Conservation (phyloP, 352 stramenopile species). For the Globisporangium solare region DNA sequence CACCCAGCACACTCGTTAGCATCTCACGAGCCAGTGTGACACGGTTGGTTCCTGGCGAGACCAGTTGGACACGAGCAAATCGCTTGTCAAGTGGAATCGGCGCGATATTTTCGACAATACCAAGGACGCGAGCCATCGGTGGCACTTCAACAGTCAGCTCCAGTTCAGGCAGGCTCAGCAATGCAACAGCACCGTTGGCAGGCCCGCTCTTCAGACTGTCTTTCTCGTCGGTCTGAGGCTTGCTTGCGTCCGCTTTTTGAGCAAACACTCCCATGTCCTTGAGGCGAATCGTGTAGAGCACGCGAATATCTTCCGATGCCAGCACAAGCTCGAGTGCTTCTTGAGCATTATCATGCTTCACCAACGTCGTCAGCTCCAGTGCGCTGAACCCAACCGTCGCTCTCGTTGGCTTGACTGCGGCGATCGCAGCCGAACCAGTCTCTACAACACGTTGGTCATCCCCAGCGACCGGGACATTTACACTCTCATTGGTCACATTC, state of each 20-base stretch:
- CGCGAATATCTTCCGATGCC: conserved; percentile 42
- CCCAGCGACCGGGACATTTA: conserved; percentile 17
- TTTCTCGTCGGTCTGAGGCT: conserved; percentile 11
- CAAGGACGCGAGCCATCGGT: conserved; percentile 47
- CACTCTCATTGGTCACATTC: conserved; percentile 24
- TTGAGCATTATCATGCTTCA: conserved; percentile 38
- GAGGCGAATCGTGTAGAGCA: conserved; percentile 43
- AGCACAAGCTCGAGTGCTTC: conserved; percentile 46
- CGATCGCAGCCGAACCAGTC: background rate
- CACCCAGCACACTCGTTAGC: conserved; percentile 38
- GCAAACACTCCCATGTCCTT: conserved; percentile 46
- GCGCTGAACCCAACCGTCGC: conserved; percentile 28
- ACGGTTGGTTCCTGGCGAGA: conserved; percentile 29
- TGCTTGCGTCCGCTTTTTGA: conserved; percentile 18
- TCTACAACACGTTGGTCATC: conserved; percentile 12
- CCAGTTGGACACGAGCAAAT: conserved; percentile 33
- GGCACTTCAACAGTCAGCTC: conserved; percentile 47
- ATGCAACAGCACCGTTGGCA: conserved; percentile 16
- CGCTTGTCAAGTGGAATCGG: conserved; percentile 45
- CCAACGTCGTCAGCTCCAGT: conserved; percentile 35
- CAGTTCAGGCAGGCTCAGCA: conserved; percentile 37
- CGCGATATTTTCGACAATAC: conserved; percentile 50
- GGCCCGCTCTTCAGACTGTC: conserved; percentile 17
- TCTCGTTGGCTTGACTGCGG: conserved; percentile 26
- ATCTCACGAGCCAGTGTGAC: conserved; percentile 40